phyloP scores from a whole-genome alignment of 2,329 filamentous ascomycete genomes.

The Periconia digitata region DNA sequence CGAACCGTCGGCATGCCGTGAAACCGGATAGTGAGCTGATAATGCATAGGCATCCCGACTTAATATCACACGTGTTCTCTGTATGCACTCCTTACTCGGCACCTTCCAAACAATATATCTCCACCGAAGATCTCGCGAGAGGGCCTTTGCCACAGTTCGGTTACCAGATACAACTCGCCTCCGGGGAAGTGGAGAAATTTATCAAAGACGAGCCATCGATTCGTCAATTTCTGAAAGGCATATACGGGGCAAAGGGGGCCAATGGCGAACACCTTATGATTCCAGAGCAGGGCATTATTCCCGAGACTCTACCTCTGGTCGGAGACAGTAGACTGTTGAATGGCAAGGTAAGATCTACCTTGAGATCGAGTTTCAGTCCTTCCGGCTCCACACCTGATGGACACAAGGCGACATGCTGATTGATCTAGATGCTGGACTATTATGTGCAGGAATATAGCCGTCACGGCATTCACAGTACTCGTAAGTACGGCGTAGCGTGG shows the following conservation, averaged over 20 bases:
- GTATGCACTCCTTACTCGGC: constrained; percentile 75
- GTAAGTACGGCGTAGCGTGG: constrained; percentile 41
- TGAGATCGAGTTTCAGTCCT: not conserved
- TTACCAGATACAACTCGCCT: constrained; percentile 82
- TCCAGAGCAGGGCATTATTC: constrained; percentile 61
- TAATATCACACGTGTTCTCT: constrained; percentile 74
- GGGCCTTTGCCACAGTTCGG: constrained; percentile 66
- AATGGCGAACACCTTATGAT: constrained; percentile 61
- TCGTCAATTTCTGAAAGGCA: constrained; percentile 67
- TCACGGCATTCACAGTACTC: constrained; percentile 73
- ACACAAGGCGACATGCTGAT: constrained; percentile 18
- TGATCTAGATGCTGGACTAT: constrained; percentile 59
- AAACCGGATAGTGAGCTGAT: constrained; percentile 8
- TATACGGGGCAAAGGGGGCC: constrained; percentile 68
- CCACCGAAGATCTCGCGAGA: constrained; percentile 62
- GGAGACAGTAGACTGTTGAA: constrained; percentile 61
- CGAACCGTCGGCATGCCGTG: not conserved
- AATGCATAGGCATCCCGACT: constrained; percentile 58
- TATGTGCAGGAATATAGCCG: constrained; percentile 73
- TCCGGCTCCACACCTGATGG: constrained; percentile 3
- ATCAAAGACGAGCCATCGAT: constrained; percentile 62
- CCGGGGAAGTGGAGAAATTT: constrained; percentile 56
- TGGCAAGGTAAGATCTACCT: constrained; percentile 53
- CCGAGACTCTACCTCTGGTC: constrained; percentile 64
- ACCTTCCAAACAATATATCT: constrained; percentile 56